phyloP scores from a whole-genome alignment of 208 protist species.

The Trichomonas tenax region DNA sequence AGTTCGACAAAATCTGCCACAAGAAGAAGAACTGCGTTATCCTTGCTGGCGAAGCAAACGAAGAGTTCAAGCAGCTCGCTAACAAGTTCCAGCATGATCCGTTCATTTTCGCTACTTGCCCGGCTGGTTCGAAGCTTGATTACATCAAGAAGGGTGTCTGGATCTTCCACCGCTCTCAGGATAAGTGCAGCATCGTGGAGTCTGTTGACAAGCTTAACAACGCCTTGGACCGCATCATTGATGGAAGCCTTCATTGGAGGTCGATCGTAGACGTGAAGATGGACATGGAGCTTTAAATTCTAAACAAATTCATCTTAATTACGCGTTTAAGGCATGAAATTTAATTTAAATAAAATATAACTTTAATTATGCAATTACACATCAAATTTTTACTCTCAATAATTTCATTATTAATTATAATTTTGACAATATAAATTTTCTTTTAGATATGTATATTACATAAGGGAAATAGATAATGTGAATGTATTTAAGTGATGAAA shows the following conservation, averaged over 20 bases:
- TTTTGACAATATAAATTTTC: too few relatives aligned
- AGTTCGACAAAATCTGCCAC: background rate
- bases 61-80: background rate
- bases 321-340: background rate
- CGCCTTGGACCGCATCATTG: background rate
- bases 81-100: background rate
- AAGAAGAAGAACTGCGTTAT: background rate
- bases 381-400: too few relatives aligned
- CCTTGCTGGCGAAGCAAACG: background rate
- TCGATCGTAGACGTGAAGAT: background rate
- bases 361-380: too few relatives aligned
- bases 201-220: background rate
- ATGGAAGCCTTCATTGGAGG: background rate
- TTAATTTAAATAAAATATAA: too few relatives aligned
- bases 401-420: too few relatives aligned
- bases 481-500: too few relatives aligned
- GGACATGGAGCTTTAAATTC: background rate
- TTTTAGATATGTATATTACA: too few relatives aligned
- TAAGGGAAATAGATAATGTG: too few relatives aligned
- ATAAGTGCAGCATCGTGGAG: background rate
- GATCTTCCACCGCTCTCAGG: background rate
- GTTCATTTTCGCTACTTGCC: background rate
- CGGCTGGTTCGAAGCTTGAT: background rate
- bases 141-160: background rate
- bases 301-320: background rate